phyloP scores from a whole-genome alignment of 805 yeast genomes.

The Barnettozyma californica region DNA sequence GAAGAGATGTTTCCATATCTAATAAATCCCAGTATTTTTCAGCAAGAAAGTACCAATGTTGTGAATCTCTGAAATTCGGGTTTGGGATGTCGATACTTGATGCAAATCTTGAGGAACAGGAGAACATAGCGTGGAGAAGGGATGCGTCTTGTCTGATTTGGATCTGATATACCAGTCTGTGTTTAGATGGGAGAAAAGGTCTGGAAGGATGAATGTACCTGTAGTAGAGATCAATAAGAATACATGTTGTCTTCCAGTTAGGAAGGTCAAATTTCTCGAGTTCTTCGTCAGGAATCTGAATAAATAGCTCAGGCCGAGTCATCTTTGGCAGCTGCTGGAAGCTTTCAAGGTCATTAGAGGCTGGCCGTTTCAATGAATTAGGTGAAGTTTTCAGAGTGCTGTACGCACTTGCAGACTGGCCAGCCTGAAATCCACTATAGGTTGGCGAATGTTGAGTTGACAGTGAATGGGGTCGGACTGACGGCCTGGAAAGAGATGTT shows the following conservation, averaged over 20 bases:
- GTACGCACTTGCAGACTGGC: not conserved
- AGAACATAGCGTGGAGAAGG: slow-evolving; percentile 32
- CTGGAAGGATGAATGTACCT: slow-evolving; percentile 36
- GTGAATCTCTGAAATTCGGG: slow-evolving; percentile 27
- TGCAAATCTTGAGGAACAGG: slow-evolving; percentile 29
- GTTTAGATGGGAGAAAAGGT: slow-evolving; percentile 33
- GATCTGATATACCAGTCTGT: slow-evolving; percentile 27
- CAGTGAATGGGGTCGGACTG: not conserved
- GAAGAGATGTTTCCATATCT: slow-evolving; percentile 24
- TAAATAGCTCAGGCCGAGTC: slow-evolving; percentile 8
- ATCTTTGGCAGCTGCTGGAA: slow-evolving; percentile 9
- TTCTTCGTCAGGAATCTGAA: slow-evolving; percentile 26
- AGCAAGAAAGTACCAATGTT: slow-evolving; percentile 33
- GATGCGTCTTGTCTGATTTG: slow-evolving; percentile 28
- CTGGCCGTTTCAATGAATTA: slow-evolving; percentile 6
- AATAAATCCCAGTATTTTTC: slow-evolving; percentile 30
- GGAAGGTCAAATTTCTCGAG: slow-evolving; percentile 34
- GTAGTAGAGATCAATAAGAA: slow-evolving; percentile 35
- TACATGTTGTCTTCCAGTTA: slow-evolving; percentile 27
- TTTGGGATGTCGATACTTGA: slow-evolving; percentile 24
- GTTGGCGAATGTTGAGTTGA: not conserved
- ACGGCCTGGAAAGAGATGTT: not conserved
- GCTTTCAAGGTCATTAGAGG: slow-evolving; percentile 2
- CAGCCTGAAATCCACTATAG: not conserved
- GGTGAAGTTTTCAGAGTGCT: not conserved